These are phyloP conservation scores for Penicillium mononematosum DNA, from an alignment of 495 filamentous ascomycete species.

Conservation along the genomic window DNA sequence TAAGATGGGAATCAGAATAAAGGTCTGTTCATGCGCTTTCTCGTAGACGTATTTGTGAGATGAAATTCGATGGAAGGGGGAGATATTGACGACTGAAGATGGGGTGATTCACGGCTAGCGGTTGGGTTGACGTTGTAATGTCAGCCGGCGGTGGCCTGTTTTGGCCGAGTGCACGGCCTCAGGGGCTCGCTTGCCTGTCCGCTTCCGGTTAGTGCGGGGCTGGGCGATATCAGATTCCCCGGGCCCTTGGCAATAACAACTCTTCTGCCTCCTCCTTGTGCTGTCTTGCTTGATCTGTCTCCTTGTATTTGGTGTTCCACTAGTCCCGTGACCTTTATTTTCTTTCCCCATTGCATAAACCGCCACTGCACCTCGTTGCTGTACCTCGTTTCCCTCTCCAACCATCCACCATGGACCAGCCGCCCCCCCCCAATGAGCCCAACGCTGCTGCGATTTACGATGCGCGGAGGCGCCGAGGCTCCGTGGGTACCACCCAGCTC, in stretches of 20 bases:
- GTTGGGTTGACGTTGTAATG: constrained; percentile 68
- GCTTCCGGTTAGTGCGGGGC: constrained; percentile 49
- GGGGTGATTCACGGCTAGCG: constrained; percentile 37
- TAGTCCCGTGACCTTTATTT: not conserved
- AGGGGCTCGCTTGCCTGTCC: constrained; percentile 50
- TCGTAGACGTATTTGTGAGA: constrained; percentile 56
- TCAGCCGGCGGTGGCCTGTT: constrained; percentile 45
- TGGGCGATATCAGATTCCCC: constrained; percentile 47
- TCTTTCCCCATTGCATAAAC: not conserved
- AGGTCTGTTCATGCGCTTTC: constrained; percentile 54
- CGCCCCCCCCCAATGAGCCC: constrained; percentile 28
- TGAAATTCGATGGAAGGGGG: constrained; percentile 48
- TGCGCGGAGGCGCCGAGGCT: constrained; percentile 47
- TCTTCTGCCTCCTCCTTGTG: constrained; percentile 3
- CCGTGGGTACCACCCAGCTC: constrained; percentile 82
- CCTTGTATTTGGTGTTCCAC: not conserved
- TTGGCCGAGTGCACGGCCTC: constrained; percentile 49
- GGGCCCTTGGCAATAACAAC: constrained; percentile 13
- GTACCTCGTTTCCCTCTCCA: constrained; percentile 5
- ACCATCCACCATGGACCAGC: constrained; percentile 36
- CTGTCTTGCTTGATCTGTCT: not conserved
- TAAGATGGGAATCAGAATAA: constrained; percentile 47
- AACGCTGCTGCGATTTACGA: constrained; percentile 53
- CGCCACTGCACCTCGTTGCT: not conserved
- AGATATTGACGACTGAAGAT: constrained; percentile 60